Percentiles rank a stretch among this genome's conserved stretches.
Conservation (phyloP, 75 land plant genomes). For the Gnetum montanum region DNA sequence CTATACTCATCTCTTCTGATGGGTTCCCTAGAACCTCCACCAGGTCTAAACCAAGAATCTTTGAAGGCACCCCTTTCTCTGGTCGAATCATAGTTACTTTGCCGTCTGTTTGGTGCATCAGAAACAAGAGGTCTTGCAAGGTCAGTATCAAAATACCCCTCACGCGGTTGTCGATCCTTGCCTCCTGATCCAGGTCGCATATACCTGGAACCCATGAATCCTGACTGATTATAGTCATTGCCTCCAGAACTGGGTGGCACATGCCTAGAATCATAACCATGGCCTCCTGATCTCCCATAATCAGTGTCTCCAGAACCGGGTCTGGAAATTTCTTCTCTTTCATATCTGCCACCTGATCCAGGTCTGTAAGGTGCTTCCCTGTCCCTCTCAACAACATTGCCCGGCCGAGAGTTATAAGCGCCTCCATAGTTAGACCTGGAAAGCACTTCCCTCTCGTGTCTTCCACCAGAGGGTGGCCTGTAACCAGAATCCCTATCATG, state of each 20-base stretch:
- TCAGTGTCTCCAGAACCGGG: not conserved
- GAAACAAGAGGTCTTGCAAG: not conserved
- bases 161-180: not conserved
- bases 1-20: not conserved
- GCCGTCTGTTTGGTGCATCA: not conserved
- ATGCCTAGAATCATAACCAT: not conserved
- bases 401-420: not conserved
- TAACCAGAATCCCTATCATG: not conserved
- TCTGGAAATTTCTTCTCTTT: not conserved
- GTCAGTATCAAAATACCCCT: too few species aligned
- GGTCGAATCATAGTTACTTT: not conserved
- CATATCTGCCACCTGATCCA: constrained; percentile 1
- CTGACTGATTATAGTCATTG: not conserved
- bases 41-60: constrained; percentile 3
- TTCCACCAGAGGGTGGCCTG: constrained; percentile 2
- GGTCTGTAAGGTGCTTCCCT: not conserved
- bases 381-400: not conserved
- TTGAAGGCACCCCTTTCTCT: not conserved
- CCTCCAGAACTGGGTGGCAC: not conserved
- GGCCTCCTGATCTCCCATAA: not conserved
- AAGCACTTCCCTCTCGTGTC: too few species aligned
- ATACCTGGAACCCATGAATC: not conserved
- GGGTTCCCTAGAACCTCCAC: not conserved
- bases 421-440: not conserved
- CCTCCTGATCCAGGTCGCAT: not conserved